These are phyloP conservation scores for Aspergillus puulaauensis DNA, from an alignment of 2,329 filamentous ascomycete species.

Conservation along the genomic window DNA sequence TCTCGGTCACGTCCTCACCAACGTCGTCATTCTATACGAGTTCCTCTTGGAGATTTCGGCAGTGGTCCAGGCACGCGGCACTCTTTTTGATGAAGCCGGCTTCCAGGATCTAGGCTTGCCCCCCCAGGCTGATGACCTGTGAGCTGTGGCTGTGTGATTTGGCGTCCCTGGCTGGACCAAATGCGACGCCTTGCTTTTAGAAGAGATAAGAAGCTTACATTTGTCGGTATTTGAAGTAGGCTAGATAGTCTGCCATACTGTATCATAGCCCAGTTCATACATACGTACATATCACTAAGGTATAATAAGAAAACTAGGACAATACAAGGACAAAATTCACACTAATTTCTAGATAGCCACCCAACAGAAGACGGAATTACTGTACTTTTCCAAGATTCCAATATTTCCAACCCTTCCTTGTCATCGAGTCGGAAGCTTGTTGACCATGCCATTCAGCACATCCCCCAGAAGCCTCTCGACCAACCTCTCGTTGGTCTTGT, in stretches of 20 bases:
- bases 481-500: not conserved
- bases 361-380: not conserved
- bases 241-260: not conserved
- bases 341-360: not conserved
- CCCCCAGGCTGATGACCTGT: not conserved
- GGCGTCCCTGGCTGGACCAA: slow-evolving; percentile 1
- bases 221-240: not conserved
- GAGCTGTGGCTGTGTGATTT: not conserved
- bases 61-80: slow-evolving; percentile 71
- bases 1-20: slow-evolving; percentile 76
- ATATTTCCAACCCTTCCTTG: not conserved
- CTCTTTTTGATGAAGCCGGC: slow-evolving; percentile 73
- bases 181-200: not conserved
- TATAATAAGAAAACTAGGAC: not conserved
- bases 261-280: not conserved
- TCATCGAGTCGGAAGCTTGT: not conserved
- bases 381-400: not conserved
- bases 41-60: slow-evolving; percentile 77
- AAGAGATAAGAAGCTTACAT: not conserved
- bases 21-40: slow-evolving; percentile 74
- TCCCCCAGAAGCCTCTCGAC: not conserved
- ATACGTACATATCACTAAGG: not conserved
- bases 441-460: not conserved
- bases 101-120: slow-evolving; percentile 41
- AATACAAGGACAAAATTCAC: not conserved